Evolutionary conservation across 2,329 filamentous ascomycete species (phyloP).

Genomic region (Exophiala calicioides): DNA sequence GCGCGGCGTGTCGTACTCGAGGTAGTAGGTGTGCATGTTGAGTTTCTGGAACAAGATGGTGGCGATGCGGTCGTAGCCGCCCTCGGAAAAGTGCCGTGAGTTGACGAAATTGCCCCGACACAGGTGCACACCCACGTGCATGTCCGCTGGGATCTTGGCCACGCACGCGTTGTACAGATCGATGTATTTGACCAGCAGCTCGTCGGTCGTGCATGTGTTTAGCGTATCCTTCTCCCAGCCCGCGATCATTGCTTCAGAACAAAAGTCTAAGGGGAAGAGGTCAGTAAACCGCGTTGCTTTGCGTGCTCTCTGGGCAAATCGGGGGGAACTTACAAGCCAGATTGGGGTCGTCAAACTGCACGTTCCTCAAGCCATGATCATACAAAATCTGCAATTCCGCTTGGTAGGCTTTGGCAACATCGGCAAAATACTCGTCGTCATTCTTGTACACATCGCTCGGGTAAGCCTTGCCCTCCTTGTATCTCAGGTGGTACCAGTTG

Average conservation of each 20-base stretch:
- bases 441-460: constrained; percentile 51
- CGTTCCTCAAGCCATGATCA: constrained; percentile 58
- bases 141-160: constrained; percentile 59
- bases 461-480: constrained; percentile 51
- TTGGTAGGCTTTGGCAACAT: constrained; percentile 62
- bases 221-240: constrained; percentile 65
- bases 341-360: constrained; percentile 62
- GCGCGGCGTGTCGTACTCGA: constrained; percentile 63
- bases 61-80: constrained; percentile 64
- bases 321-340: constrained; percentile 64
- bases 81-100: constrained; percentile 61
- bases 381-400: constrained; percentile 57
- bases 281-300: too few species aligned
- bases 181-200: constrained; percentile 70
- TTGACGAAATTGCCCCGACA: constrained; percentile 64
- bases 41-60: constrained; percentile 61
- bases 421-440: constrained; percentile 59
- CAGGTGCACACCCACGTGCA: constrained; percentile 72
- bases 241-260: constrained; percentile 64
- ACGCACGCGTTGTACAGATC: constrained; percentile 69
- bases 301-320: too few species aligned
- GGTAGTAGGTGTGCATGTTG: constrained; percentile 62
- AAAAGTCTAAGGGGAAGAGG: constrained; percentile 57
- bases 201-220: constrained; percentile 65
- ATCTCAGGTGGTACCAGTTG: constrained; percentile 63